Evolutionary conservation across 495 filamentous ascomycete species (phyloP).

Genomic region (Penicillium soppii): DNA sequence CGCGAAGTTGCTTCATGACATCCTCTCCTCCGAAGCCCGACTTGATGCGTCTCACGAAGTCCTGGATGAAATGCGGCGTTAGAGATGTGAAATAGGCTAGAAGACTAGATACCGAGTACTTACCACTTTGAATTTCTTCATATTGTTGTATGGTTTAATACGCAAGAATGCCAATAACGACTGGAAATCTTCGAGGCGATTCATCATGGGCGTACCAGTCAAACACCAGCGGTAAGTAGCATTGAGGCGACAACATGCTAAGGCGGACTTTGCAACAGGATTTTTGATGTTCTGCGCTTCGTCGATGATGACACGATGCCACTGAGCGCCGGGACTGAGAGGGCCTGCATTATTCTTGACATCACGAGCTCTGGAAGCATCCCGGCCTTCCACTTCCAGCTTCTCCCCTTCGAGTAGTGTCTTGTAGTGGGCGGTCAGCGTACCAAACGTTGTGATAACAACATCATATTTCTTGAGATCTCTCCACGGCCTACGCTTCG

Average conservation of each 20-base stretch:
- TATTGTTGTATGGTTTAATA: slow-evolving; percentile 75
- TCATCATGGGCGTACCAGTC: slow-evolving; percentile 96
- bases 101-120: slow-evolving; percentile 20
- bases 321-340: slow-evolving; percentile 63
- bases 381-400: slow-evolving; percentile 32
- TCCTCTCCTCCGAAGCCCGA: slow-evolving; percentile 30
- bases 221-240: slow-evolving; percentile 77
- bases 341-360: slow-evolving; percentile 51
- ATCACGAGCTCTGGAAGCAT: slow-evolving; percentile 11
- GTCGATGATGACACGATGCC: slow-evolving; percentile 85
- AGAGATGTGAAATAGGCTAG: background rate
- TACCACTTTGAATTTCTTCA: slow-evolving; percentile 59
- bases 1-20: slow-evolving; percentile 72
- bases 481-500: slow-evolving; percentile 53
- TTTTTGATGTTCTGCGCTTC: slow-evolving; percentile 97
- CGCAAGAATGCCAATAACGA: slow-evolving; percentile 78
- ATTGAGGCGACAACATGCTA: slow-evolving; percentile 60
- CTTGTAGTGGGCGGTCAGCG: slow-evolving; percentile 60
- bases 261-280: slow-evolving; percentile 62
- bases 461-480: slow-evolving; percentile 72
- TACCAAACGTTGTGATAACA: slow-evolving; percentile 89
- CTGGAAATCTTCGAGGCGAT: slow-evolving; percentile 78
- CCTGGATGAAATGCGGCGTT: slow-evolving; percentile 26
- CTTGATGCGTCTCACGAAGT: slow-evolving; percentile 56
- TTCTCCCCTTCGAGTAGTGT: slow-evolving; percentile 53